Evolutionary conservation across 352 stramenopile species (phyloP), one percentile per base, ranked within the genome.

Genomic region (Phytophthora citricola): DNA sequence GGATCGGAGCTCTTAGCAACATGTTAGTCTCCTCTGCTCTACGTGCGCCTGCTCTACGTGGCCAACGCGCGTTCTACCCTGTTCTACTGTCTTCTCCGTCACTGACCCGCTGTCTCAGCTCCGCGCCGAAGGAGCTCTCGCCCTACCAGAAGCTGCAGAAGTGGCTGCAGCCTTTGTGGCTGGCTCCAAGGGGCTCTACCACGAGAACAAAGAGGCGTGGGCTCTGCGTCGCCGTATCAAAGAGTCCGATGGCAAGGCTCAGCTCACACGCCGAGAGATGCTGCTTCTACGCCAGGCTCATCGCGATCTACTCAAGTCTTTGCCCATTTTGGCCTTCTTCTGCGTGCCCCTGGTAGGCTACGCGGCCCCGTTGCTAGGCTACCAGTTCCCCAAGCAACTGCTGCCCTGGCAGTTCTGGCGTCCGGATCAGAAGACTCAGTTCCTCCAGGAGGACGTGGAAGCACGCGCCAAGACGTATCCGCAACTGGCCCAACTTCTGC

Each of bases 401-500:
- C 67, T 95, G 51, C 86, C 88, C 7, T 93, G 84, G 84, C 88
- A 95, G 68, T 95, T 95, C 72, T 95, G 88, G 88, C 78, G 85
- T 6, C 72, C 86, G 1, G 85, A 91, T 15, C 85, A 95, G 49
- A 92, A 90, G 69, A 92, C 84, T n/a, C 75, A 89, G 65, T 95
- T 95, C 71, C 78, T 94, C 20, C 71, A 66, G 8, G 74, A 93
- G 52, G 83, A 94, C 54, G 85, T 81, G 1, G 52, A 75, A 12
- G 59, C 78, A 14, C 75, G 82, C 26, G 76, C 85, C 5, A 53
- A 52, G 20, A 90, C 79, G 57, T 92, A 94, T 67, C 79, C 81
- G 5, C 57, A 89, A 55, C 66, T 95, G 32, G 53, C 78, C 4
- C 48, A 86, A 26, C 60, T 90, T 27, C 67, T 95, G 27, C 59